phyloP scores from a whole-genome alignment of 305 asterid species.

The Solanum hybrid region DNA sequence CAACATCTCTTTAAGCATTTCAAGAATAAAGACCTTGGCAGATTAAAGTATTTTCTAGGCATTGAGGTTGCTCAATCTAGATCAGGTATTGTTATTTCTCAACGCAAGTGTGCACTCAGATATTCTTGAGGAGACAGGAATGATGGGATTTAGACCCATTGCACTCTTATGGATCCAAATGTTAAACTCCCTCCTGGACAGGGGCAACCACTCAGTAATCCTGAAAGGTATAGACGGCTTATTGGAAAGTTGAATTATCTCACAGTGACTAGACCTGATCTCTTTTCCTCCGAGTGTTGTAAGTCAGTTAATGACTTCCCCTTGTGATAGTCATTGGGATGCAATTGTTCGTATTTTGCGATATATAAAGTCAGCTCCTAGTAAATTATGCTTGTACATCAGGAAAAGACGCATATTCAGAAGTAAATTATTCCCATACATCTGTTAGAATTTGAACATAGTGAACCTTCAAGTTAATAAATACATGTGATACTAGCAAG shows the following conservation, averaged over 20 bases:
- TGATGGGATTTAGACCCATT: neutral
- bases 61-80: neutral
- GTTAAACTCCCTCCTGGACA: neutral
- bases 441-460: neutral
- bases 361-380: neutral
- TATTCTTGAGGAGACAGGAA: neutral
- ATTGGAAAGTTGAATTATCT: neutral
- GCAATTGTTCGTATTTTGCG: neutral
- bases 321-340: neutral
- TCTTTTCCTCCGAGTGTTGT: neutral
- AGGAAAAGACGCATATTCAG: neutral
- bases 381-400: neutral
- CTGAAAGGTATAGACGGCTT: neutral
- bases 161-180: neutral
- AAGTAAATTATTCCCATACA: neutral
- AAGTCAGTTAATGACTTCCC: neutral
- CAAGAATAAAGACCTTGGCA: neutral
- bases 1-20: neutral
- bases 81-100: neutral
- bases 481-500: neutral
- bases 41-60: neutral
- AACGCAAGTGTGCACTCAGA: neutral
- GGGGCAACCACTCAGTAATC: neutral
- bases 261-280: neutral
- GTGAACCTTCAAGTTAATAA: neutral